Evolutionary conservation across 2,329 filamentous ascomycete genomes (phyloP).

Genomic region (Penicillium brasilianum): DNA sequence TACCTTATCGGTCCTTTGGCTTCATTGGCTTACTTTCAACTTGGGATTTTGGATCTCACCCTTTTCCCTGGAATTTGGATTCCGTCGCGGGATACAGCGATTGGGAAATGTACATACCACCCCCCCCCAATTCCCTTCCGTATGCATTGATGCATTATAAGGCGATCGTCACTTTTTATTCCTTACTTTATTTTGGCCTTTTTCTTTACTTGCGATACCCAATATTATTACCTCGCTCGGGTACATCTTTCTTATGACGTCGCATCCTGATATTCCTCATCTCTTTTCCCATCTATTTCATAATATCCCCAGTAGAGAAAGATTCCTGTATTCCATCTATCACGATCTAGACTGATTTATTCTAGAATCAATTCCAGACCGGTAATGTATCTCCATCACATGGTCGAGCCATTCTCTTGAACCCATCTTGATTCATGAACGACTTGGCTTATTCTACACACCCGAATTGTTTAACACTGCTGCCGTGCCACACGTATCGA

Average conservation of each 20-base stretch:
- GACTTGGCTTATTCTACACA: background rate
- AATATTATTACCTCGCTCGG: background rate
- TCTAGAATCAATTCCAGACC: too few relatives aligned
- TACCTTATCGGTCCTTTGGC: background rate
- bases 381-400: slow-evolving; percentile 8
- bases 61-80: background rate
- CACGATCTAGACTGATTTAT: background rate
- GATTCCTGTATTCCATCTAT: too few relatives aligned
- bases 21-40: background rate
- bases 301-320: too few relatives aligned
- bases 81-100: background rate
- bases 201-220: background rate
- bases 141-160: background rate
- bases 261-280: background rate
- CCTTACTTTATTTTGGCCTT: background rate
- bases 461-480: background rate
- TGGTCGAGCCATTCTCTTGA: slow-evolving; percentile 8
- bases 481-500: slow-evolving; percentile 9
- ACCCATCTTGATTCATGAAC: slow-evolving; percentile 16
- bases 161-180: background rate
- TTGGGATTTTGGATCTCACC: background rate
- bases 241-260: background rate
- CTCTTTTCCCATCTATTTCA: too few relatives aligned
- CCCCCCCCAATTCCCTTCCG: background rate
- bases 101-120: background rate